Base-by-base conservation (phyloP, 805 yeast genomes). In the Spathaspora sp. region DNA sequence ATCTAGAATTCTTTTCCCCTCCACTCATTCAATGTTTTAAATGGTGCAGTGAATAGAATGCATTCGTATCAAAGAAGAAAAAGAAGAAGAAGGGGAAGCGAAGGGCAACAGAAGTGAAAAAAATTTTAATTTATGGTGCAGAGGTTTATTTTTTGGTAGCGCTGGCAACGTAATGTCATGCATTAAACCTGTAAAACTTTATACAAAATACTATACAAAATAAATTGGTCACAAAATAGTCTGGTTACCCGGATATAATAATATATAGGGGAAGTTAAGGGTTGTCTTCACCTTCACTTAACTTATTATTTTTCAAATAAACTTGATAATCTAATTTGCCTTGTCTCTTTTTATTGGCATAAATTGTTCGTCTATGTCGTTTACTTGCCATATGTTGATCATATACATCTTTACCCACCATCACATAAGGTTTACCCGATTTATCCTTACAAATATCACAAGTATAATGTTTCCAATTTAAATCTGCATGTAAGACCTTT, bases 331-430 rank as follows among this genome's bases (percentile, higher is more conserved):
- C 9, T 35, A 35, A n/a, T 20, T 31, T 45, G 72, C 55, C 82
- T 46, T 78, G 81, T 38, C 78, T 68, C 62, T 80, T 82, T 45
- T 78, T 72, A 46, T 75, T 75, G 0, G 78, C 78, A 49, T 47
- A 42, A 16, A 78, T 46, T 50, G 75, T 78, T n/a, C 76, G 71
- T 55, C 76, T 79, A 61, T 92, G 99, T 52, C 87, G 77, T 54
- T 84, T 76, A 52, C 96, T 84, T 17, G 70, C 68, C 46, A 83
- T 52, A 66, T 93, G 99, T 4, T 79, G 76, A 5, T 80, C 65
- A 85, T 89, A 89, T 48, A 78, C 86, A 1, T 81, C 79, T 47
- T 80, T 83, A 0, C 97, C 97, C 7, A 94, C 82, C 0, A 87
- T 78, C 0, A 90, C 76, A 12, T 86, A 64, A 1, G 80, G 75